Conservation (phyloP, 257 asterid genomes). For the Forsythia viridissima region DNA sequence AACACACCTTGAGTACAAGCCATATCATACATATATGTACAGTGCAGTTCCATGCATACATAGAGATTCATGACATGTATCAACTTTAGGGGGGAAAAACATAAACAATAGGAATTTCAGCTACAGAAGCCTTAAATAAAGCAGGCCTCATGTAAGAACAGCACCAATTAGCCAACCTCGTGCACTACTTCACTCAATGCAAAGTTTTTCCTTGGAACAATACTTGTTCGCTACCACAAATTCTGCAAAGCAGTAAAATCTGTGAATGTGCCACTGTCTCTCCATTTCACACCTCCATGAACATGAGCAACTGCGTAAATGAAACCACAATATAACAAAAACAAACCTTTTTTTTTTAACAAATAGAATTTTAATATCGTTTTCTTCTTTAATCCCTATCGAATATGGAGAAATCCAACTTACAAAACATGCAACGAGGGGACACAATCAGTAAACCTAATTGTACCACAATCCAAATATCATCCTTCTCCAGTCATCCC, state of each 20-base stretch:
- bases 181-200: conserved; percentile 94
- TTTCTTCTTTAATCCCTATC: background rate
- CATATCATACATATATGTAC: background rate
- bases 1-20: background rate
- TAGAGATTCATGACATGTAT: background rate
- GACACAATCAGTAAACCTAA: background rate
- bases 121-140: conserved; percentile 83
- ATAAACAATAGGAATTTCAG: conserved; percentile 95
- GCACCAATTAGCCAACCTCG: conserved; percentile 96
- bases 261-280: conserved; percentile 91
- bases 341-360: conserved; percentile 37
- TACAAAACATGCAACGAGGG: background rate
- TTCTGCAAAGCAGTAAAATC: conserved; percentile 86
- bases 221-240: conserved; percentile 74
- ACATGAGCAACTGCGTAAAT: conserved; percentile 73
- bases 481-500: conserved; percentile 23
- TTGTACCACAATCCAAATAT: conserved; percentile 1
- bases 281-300: conserved; percentile 99
- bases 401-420: background rate
- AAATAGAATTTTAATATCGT: background rate
- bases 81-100: conserved; percentile 73
- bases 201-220: conserved; percentile 78
- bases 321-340: conserved; percentile 89
- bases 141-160: conserved; percentile 89
- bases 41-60: background rate